Conservation (phyloP, 108 stramenopile genomes). For the Hondaea fermentalgiana region DNA sequence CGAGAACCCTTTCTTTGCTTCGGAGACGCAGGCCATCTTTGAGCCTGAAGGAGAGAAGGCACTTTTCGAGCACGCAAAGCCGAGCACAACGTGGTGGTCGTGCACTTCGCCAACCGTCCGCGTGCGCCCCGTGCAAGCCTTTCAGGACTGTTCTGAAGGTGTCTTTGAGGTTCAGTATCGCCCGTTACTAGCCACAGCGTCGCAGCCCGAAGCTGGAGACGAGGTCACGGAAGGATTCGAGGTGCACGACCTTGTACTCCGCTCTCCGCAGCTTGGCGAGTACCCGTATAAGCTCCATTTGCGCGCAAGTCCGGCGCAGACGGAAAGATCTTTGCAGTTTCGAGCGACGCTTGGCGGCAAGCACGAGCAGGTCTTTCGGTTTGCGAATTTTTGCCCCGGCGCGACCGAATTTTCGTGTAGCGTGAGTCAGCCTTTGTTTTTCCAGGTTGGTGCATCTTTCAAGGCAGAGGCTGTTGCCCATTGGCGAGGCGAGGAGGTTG, state of each 20-base stretch:
- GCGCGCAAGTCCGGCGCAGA: constrained; percentile 33
- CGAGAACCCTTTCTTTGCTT: constrained; percentile 41
- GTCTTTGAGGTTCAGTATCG: constrained; percentile 55
- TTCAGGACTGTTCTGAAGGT: constrained; percentile 44
- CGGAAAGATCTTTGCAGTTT: constrained; percentile 35
- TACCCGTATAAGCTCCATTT: constrained; percentile 46
- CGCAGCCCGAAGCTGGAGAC: neutral
- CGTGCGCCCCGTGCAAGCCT: constrained; percentile 28
- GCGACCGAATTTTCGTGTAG: constrained; percentile 26
- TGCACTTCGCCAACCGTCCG: constrained; percentile 32
- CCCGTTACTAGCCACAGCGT: constrained; percentile 27
- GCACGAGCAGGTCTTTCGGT: constrained; percentile 37
- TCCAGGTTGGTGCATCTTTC: neutral
- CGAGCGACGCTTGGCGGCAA: constrained; percentile 39
- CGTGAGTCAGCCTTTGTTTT: constrained; percentile 31
- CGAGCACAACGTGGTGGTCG: constrained; percentile 26
- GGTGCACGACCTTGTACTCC: constrained; percentile 32
- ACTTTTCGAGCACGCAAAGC: neutral
- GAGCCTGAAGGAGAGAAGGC: constrained; percentile 5
- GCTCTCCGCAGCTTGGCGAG: constrained; percentile 41
- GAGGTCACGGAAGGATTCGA: neutral
- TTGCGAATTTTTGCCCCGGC: constrained; percentile 31
- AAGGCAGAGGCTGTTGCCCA: constrained; percentile 2
- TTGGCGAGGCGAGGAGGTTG: constrained; percentile 48
- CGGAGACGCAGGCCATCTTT: constrained; percentile 26